Evolutionary conservation across 2,329 filamentous ascomycete species (phyloP).

Genomic region (Trichoderma citrinoviride): DNA sequence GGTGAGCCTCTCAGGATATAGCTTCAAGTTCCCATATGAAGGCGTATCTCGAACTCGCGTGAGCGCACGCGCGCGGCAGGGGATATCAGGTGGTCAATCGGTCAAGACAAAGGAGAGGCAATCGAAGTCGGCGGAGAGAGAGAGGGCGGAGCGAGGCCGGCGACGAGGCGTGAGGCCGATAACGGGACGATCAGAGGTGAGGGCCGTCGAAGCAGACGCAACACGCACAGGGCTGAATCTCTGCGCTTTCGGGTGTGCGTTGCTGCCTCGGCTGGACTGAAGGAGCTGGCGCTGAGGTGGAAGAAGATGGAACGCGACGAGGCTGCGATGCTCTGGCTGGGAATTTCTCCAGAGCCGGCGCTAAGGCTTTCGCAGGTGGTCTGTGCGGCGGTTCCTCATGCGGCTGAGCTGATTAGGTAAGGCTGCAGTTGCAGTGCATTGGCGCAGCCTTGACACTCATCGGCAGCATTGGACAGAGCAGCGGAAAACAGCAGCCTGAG

Average conservation of each 20-base stretch:
- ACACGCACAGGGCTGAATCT: constrained; percentile 7
- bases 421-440: background rate
- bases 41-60: background rate
- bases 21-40: constrained; percentile 5
- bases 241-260: constrained; percentile 21
- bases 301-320: constrained; percentile 17
- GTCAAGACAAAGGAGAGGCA: background rate
- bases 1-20: background rate
- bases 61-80: background rate
- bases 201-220: constrained; percentile 17
- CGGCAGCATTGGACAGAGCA: background rate
- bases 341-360: constrained; percentile 17
- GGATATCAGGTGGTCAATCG: background rate
- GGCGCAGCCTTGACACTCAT: background rate
- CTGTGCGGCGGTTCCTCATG: constrained; percentile 5
- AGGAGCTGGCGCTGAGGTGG: background rate
- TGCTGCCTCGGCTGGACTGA: constrained; percentile 18
- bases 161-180: background rate
- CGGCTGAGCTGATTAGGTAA: background rate
- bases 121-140: constrained; percentile 2
- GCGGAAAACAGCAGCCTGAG: background rate
- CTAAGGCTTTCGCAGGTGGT: background rate
- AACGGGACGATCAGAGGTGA: background rate
- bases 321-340: constrained; percentile 21
- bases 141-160: background rate